These are phyloP conservation scores for Tylopilus cervinicoccineus DNA, from an alignment of 768 basidiomycete species.

Conservation along the genomic window DNA sequence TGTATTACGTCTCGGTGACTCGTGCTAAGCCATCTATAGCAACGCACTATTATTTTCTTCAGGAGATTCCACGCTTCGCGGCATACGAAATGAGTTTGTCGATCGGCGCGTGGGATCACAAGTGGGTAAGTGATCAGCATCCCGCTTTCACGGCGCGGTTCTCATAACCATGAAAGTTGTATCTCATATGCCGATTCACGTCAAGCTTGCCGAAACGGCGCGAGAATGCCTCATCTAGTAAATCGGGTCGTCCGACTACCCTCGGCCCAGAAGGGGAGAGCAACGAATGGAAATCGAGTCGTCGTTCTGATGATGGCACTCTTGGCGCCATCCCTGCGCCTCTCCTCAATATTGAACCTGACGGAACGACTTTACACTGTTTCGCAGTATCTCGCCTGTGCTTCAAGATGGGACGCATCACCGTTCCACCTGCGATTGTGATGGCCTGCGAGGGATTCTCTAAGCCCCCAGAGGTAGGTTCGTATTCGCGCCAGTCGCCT, in stretches of 20 bases:
- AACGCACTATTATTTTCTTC: slow-evolving; percentile 15
- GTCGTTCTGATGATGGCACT: not conserved
- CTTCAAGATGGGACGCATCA: slow-evolving; percentile 68
- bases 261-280: not conserved
- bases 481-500: slow-evolving; percentile 7
- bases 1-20: not conserved
- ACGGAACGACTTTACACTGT: slow-evolving; percentile 54
- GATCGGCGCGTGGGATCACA: slow-evolving; percentile 17
- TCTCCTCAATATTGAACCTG: slow-evolving; percentile 8
- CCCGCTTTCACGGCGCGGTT: not conserved
- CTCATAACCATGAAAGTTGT: slow-evolving; percentile 6
- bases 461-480: slow-evolving; percentile 12
- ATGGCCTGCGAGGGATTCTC: slow-evolving; percentile 54
- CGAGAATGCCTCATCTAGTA: not conserved
- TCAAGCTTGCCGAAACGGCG: not conserved
- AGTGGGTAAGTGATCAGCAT: slow-evolving; percentile 10
- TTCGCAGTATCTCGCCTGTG: slow-evolving; percentile 57
- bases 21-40: not conserved
- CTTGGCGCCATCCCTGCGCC: not conserved
- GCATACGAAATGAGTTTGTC: slow-evolving; percentile 14
- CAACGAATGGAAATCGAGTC: not conserved
- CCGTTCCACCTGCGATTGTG: slow-evolving; percentile 62
- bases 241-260: not conserved
- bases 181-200: slow-evolving; percentile 15
- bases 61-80: slow-evolving; percentile 14